A percentile compares a stretch with the other conserved stretches of the same genome.
Conservation (phyloP, 2,329 filamentous ascomycete genomes). For the Aspergillus neotritici region DNA sequence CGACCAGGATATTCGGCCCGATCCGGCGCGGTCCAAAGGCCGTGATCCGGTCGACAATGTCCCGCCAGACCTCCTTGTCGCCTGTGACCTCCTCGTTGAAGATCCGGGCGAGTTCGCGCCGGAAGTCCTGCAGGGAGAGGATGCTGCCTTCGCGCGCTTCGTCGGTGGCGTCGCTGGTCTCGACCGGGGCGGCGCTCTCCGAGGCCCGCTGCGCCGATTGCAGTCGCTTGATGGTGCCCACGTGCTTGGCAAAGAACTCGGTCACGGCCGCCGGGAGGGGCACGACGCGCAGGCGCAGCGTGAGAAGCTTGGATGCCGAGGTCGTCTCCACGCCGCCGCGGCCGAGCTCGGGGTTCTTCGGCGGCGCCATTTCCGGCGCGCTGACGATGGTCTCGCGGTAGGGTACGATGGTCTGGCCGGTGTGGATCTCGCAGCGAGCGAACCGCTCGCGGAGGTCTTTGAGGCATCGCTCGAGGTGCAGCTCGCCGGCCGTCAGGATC, state of each 20-base stretch:
- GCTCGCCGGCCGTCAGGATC: constrained; percentile 83
- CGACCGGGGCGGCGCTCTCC: constrained; percentile 34
- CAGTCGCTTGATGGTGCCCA: constrained; percentile 69
- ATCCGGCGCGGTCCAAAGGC: constrained; percentile 81
- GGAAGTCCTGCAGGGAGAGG: constrained; percentile 71
- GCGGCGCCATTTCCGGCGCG: constrained; percentile 85
- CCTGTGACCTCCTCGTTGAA: constrained; percentile 68
- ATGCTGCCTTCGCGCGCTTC: constrained; percentile 56
- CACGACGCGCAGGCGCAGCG: constrained; percentile 66
- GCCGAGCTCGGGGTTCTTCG: constrained; percentile 77
- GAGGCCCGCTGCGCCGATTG: constrained; percentile 63
- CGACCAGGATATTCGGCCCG: constrained; percentile 85
- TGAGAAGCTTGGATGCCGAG: constrained; percentile 82
- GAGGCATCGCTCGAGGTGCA: constrained; percentile 88
- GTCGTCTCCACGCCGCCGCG: constrained; percentile 70
- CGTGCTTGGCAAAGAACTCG: constrained; percentile 77
- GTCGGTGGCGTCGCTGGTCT: constrained; percentile 46
- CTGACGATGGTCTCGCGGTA: constrained; percentile 89
- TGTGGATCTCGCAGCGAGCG: constrained; percentile 89
- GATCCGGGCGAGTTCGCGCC: constrained; percentile 57
- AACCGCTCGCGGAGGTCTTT: constrained; percentile 91
- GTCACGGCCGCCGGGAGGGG: constrained; percentile 75
- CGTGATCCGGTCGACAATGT: constrained; percentile 71
- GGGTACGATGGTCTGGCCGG: constrained; percentile 88
- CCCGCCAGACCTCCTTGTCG: constrained; percentile 70